Base-by-base conservation (phyloP, 768 basidiomycete genomes). In the Chalciporus sphaerocephalus region DNA sequence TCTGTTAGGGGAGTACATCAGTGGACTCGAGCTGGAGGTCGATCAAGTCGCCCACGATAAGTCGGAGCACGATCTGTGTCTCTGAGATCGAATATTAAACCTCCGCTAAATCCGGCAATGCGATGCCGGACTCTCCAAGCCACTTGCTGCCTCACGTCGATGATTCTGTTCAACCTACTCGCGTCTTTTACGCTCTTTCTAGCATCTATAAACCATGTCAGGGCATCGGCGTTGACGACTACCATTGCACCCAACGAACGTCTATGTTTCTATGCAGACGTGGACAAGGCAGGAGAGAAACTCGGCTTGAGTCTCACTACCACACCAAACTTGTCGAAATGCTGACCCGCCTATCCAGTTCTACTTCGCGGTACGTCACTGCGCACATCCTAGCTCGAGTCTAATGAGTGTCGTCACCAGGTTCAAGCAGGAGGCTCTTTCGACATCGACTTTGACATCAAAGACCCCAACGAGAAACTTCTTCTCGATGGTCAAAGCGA, bases 391-490 rank as follows among this genome's bases (percentile, higher is more conserved):
- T 36, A 9, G 21, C 16, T 32, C n/a, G 11, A 32, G 39, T 22
- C 28, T 32, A 30, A 44, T 43, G 24, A 47, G 16, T 28, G 21
- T 42, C 18, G 18, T 44, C 16, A 17, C 37, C 27, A 91, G 89
- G 89, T 97, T 27, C 95, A 98, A 83, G 91, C 93, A 22, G 95
- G 95, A 37, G 95, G 95, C 47, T 86, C 91, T 1, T 97, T 97
- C 68, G 95, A 96, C 66, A 86, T 97, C 34, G 92, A 95, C 74
- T 96, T 87, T 62, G 85, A 90, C 51, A 78, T 97, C 53, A 92
- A 86, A 55, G 92, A 95, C 65, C 95, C 96, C 6, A 83, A 81
- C 47, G 88, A 91, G 59, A 90, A 85, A 63, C 71, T 94, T 25
- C 67, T 98, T 20, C 80, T 99, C 37, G 88, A 94, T 41, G 96